A percentile compares a stretch with the other conserved stretches of the same genome.
Conservation (phyloP, 352 stramenopile species). For the Globisporangium mamillatum region DNA sequence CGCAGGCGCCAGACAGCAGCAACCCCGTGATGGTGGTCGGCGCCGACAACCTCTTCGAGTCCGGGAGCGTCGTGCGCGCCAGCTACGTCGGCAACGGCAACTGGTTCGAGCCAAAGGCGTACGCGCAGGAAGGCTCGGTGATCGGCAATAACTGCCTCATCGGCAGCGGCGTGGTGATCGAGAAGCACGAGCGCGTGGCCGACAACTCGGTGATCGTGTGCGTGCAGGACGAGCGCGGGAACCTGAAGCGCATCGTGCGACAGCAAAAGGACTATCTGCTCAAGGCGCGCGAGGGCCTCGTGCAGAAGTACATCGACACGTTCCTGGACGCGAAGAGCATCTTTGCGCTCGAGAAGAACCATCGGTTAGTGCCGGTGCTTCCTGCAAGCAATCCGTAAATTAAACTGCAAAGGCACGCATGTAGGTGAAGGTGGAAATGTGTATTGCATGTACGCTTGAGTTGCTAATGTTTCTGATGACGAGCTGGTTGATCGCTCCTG, state of each 20-base stretch:
- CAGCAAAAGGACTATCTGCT: constrained; percentile 67
- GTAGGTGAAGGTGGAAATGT: no score
- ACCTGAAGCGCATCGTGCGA: constrained; percentile 39
- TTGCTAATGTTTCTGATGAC: no score
- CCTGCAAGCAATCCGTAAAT: not conserved
- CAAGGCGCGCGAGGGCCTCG: constrained; percentile 45
- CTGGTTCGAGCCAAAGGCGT: constrained; percentile 74
- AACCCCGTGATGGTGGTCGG: constrained; percentile 49
- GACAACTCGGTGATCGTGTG: constrained; percentile 78
- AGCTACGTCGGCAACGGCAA: constrained; percentile 58
- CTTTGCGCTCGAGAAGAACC: constrained; percentile 77
- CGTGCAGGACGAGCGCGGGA: constrained; percentile 33
- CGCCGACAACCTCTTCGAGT: constrained; percentile 77
- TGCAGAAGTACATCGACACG: constrained; percentile 73
- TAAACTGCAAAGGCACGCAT: no score
- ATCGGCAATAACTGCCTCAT: constrained; percentile 83
- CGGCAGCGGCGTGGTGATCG: constrained; percentile 75
- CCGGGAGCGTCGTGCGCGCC: constrained; percentile 61
- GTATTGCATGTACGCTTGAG: no score
- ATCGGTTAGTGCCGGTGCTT: constrained; percentile 46
- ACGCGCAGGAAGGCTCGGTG: constrained; percentile 44
- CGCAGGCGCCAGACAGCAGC: constrained; percentile 6
- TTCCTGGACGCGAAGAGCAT: constrained; percentile 72
- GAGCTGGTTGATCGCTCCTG: no score
- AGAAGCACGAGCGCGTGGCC: constrained; percentile 47